These are phyloP conservation scores for Aquilaria agallochum DNA, from an alignment of 441 rosid genomes.

Conservation along the genomic window DNA sequence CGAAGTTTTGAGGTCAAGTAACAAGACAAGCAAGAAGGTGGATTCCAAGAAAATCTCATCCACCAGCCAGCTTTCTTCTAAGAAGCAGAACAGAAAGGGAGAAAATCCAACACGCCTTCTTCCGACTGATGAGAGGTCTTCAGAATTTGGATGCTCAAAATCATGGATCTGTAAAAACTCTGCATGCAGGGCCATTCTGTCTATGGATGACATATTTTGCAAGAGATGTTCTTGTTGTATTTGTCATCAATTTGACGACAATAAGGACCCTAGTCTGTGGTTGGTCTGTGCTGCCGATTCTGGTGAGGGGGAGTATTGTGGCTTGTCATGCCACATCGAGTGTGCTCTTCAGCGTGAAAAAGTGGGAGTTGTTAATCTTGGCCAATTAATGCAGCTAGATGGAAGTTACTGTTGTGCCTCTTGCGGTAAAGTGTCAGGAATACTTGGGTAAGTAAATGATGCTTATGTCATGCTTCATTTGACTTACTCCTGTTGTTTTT, in stretches of 20 bases:
- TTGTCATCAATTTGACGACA: slow-evolving; percentile 89
- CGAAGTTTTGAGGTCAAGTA: slow-evolving; percentile 38
- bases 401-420: slow-evolving; percentile 97
- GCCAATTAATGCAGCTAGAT: slow-evolving; percentile 92
- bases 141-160: slow-evolving; percentile 47
- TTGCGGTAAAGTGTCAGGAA: slow-evolving; percentile 95
- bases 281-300: slow-evolving; percentile 81
- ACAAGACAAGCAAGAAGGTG: slow-evolving; percentile 60
- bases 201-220: slow-evolving; percentile 82
- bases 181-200: slow-evolving; percentile 85
- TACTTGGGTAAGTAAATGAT: slow-evolving; percentile 59
- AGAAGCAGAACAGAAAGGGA: slow-evolving; percentile 75
- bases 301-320: slow-evolving; percentile 72
- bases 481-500: slow-evolving; percentile 1
- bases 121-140: slow-evolving; percentile 38
- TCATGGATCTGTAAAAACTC: slow-evolving; percentile 95
- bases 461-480: slow-evolving; percentile 8
- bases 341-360: slow-evolving; percentile 85
- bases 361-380: slow-evolving; percentile 81
- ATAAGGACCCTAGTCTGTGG: slow-evolving; percentile 99
- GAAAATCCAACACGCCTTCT: slow-evolving; percentile 52
- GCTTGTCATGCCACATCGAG: slow-evolving; percentile 87
- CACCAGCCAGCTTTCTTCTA: slow-evolving; percentile 36
- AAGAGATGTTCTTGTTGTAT: slow-evolving; percentile 97
- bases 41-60: slow-evolving; percentile 47